phyloP scores from a whole-genome alignment of 352 stramenopile genomes.

The Phytophthora quininea region DNA sequence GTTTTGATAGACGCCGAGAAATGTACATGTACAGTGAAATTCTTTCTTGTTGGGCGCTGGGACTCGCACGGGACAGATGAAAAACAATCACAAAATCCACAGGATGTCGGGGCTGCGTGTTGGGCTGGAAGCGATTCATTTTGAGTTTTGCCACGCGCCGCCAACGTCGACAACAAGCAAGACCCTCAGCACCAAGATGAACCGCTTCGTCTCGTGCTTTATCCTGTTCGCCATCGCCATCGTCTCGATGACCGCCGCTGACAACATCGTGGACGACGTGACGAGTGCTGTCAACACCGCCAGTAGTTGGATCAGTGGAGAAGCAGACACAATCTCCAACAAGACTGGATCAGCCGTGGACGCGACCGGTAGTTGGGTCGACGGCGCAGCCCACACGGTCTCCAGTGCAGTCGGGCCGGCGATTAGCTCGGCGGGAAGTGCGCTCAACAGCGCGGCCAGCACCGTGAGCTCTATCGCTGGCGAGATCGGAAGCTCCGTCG shows the following conservation, averaged over 20 bases:
- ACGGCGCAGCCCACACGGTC: constrained; percentile 12
- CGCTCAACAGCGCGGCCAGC: constrained; percentile 20
- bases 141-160: constrained; percentile 9
- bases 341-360: constrained; percentile 14
- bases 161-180: neutral
- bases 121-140: constrained; percentile 13
- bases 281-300: neutral
- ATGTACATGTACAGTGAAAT: no score
- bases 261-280: constrained; percentile 7
- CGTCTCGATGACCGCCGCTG: constrained; percentile 15
- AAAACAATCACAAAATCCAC: no score
- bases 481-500: constrained; percentile 18
- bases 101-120: no score
- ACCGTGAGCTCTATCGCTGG: constrained; percentile 20
- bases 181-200: constrained; percentile 14
- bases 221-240: constrained; percentile 17
- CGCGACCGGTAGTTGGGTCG: constrained; percentile 4
- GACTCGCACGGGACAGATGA: no score
- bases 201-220: constrained; percentile 21
- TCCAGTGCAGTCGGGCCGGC: constrained; percentile 12
- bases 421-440: constrained; percentile 4
- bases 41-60: no score
- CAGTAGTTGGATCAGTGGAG: constrained; percentile 21
- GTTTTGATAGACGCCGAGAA: no score
- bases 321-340: constrained; percentile 17